Base-by-base conservation (phyloP, 805 yeast species). In the Kurtzmaniella fragi region DNA sequence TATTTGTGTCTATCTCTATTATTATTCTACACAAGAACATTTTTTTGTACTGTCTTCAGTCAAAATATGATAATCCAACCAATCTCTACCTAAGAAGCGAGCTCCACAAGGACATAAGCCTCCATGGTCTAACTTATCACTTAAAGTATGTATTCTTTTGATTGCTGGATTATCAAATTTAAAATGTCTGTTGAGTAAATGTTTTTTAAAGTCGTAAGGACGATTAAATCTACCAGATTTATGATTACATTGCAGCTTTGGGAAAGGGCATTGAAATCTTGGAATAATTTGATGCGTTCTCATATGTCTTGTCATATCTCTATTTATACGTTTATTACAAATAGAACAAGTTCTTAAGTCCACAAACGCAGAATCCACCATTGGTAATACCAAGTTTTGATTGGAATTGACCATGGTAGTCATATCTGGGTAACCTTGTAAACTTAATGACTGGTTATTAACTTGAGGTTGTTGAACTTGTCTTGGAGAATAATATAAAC, bases 131-230 rank as follows among this genome's bases (percentile, higher is more conserved):
- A 80, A 59, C 51, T 79, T 79, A 40, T 77, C 81, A 37, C 65
- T 67, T 41, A 80, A 56, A 41, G 75, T 77, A 42, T 74, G 75
- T 40, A 68, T 56, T 31, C 64, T 62, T 37, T 69, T 68, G 9
- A 69, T 67, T 28, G 58, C 52, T 4, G 63, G 61, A 41, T 75
- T 64, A 45, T 77, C 80, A 52, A 78, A 79, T 34, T 53, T 54
- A 52, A 80, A 80, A 47, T 80, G 87, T 38, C 72, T 63, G 51
- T 79, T 81, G 31, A 80, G 58, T 39, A 80, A 56, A 51, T 80
- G 87, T 50, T 80, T 80, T 51, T 80, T 80, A 63, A 65, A 78
- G 53, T 80, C 87, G 53, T 80, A 80, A 5, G 82, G 83, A 35
- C 87, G 62, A 57, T 80, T 80, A 61, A 80, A 80, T 49, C 66